phyloP scores from a whole-genome alignment of 2,329 filamentous ascomycete genomes.

The Sporothrix inflata region DNA sequence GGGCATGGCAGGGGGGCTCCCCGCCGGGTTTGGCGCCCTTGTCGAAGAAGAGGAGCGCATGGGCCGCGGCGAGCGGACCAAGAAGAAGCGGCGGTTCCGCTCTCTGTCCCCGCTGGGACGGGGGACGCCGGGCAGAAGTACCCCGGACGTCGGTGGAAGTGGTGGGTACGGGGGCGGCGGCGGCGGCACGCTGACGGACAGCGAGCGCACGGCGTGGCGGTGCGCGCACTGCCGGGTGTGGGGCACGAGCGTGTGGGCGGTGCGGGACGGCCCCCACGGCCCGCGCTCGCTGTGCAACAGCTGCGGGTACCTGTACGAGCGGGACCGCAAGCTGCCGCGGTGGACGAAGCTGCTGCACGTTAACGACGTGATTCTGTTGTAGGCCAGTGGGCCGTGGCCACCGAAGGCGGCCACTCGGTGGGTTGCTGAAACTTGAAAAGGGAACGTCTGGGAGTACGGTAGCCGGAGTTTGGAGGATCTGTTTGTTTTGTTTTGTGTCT shows the following conservation, averaged over 20 bases:
- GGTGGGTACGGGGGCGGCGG: conserved; percentile 70
- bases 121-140: conserved; percentile 72
- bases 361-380: conserved; percentile 37
- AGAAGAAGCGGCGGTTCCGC: conserved; percentile 92
- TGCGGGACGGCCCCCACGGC: conserved; percentile 85
- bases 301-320: conserved; percentile 86
- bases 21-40: conserved; percentile 58
- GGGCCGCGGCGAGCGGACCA: conserved; percentile 88
- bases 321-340: conserved; percentile 78
- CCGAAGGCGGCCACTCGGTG: no score
- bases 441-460: conserved; percentile 1
- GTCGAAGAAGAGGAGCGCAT: conserved; percentile 76
- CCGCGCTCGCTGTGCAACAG: conserved; percentile 89
- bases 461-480: conserved; percentile 12
- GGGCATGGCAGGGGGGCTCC: conserved; percentile 76
- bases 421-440: no score
- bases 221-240: conserved; percentile 86
- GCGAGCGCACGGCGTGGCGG: conserved; percentile 81
- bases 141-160: conserved; percentile 74
- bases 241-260: conserved; percentile 91
- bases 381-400: background rate
- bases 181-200: conserved; percentile 68
- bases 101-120: conserved; percentile 81
- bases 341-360: conserved; percentile 73
- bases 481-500: background rate